These are phyloP conservation scores for Dothistroma pini DNA, from an alignment of 2,329 filamentous ascomycete genomes.

Conservation along the genomic window DNA sequence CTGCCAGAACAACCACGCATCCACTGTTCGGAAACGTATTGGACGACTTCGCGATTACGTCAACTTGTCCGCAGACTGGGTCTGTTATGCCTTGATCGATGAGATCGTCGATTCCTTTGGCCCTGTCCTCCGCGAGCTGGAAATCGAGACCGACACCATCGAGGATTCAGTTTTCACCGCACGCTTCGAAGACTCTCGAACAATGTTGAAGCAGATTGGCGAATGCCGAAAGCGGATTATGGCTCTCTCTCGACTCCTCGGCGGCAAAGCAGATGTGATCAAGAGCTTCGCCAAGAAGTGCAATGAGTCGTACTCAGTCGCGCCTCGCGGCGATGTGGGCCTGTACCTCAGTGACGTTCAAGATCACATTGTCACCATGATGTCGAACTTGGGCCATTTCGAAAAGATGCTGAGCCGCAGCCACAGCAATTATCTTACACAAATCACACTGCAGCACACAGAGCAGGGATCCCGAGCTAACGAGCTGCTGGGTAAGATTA, in stretches of 20 bases:
- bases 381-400: slow-evolving; percentile 90
- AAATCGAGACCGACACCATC: slow-evolving; percentile 84
- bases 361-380: slow-evolving; percentile 99
- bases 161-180: slow-evolving; percentile 95
- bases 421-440: slow-evolving; percentile 94
- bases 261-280: slow-evolving; percentile 97
- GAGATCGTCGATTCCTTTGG: slow-evolving; percentile 97
- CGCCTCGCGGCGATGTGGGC: slow-evolving; percentile 92
- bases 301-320: slow-evolving; percentile 95
- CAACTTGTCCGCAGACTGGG: slow-evolving; percentile 93
- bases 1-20: slow-evolving; percentile 77
- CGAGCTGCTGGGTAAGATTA: slow-evolving; percentile 89
- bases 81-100: slow-evolving; percentile 97
- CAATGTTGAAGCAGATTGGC: slow-evolving; percentile 83
- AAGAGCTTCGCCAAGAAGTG: slow-evolving; percentile 97
- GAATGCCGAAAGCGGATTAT: slow-evolving; percentile 92
- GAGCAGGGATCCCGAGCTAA: slow-evolving; percentile 85
- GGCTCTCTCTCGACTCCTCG: slow-evolving; percentile 84
- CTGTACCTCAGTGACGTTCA: slow-evolving; percentile 97
- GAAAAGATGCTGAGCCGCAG: slow-evolving; percentile 95
- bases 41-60: slow-evolving; percentile 92
- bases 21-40: slow-evolving; percentile 87
- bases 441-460: slow-evolving; percentile 88
- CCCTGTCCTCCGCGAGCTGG: slow-evolving; percentile 80
- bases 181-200: slow-evolving; percentile 81